These are phyloP conservation scores for Perilla frutescens DNA, from an alignment of 257 asterid species.

Conservation along the genomic window DNA sequence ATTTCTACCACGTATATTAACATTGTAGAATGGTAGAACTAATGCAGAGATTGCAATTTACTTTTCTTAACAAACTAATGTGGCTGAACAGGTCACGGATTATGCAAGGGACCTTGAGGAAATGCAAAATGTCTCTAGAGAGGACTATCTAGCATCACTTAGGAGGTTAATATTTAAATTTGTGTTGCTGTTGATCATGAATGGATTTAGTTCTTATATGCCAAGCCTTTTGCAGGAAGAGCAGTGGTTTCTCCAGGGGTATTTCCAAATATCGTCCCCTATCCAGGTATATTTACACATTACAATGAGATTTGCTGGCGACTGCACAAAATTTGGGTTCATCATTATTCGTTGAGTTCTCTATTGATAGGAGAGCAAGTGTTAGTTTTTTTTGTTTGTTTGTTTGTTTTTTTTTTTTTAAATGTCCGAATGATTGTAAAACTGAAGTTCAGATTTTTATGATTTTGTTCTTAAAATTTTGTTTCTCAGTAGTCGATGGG, in stretches of 20 bases:
- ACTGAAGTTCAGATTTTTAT: constrained; percentile 15
- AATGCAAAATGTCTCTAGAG: constrained; percentile 95
- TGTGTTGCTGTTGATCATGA: not conserved
- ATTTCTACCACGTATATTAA: constrained; percentile 7
- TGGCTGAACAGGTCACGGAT: constrained; percentile 79
- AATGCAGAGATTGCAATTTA: constrained; percentile 9
- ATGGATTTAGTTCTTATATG: constrained; percentile 37
- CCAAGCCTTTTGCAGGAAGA: constrained; percentile 72
- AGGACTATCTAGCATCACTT: constrained; percentile 97
- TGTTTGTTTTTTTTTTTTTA: too few relatives aligned
- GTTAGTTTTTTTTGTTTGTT: constrained; percentile 20
- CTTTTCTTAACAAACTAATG: constrained; percentile 25
- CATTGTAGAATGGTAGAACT: constrained; percentile 2
- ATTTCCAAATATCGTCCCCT: constrained; percentile 91
- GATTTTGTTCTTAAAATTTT: constrained; percentile 23
- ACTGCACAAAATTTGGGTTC: constrained; percentile 13
- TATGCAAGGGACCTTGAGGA: constrained; percentile 95
- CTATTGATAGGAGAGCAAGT: constrained; percentile 28
- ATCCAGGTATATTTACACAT: constrained; percentile 64
- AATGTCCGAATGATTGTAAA: constrained; percentile 6
- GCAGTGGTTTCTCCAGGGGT: constrained; percentile 98
- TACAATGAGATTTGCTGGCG: not conserved
- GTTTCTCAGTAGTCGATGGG: constrained; percentile 71
- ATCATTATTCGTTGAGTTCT: not conserved
- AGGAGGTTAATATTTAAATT: constrained; percentile 60